These are phyloP conservation scores for Candida arabinofermentans DNA, from an alignment of 805 yeast genomes.

Conservation along the genomic window DNA sequence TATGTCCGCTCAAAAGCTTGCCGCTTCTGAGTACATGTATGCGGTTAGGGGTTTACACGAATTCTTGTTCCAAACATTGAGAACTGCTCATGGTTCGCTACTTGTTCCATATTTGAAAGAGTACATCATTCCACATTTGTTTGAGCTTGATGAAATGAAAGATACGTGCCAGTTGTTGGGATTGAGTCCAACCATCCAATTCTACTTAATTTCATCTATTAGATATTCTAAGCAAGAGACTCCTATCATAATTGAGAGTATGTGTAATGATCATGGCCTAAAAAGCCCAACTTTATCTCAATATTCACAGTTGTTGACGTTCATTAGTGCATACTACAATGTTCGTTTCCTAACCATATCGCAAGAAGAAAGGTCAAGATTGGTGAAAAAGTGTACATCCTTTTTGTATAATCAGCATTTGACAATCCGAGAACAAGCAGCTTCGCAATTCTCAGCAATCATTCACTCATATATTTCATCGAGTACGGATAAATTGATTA, in stretches of 20 bases:
- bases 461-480: slow-evolving; percentile 59
- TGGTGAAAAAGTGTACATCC: slow-evolving; percentile 49
- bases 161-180: slow-evolving; percentile 76
- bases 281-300: slow-evolving; percentile 53
- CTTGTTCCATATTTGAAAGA: slow-evolving; percentile 48
- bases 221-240: slow-evolving; percentile 41
- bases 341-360: slow-evolving; percentile 58
- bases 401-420: slow-evolving; percentile 60
- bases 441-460: slow-evolving; percentile 73
- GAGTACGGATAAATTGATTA: slow-evolving; percentile 40
- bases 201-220: slow-evolving; percentile 43
- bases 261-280: slow-evolving; percentile 37
- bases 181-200: slow-evolving; percentile 48
- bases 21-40: slow-evolving; percentile 58
- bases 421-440: slow-evolving; percentile 72
- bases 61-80: slow-evolving; percentile 53
- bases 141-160: slow-evolving; percentile 59
- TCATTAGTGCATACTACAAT: slow-evolving; percentile 67
- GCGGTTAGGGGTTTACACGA: slow-evolving; percentile 60
- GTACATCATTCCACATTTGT: slow-evolving; percentile 64
- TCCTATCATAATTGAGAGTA: slow-evolving; percentile 38
- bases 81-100: slow-evolving; percentile 49
- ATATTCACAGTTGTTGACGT: slow-evolving; percentile 58
- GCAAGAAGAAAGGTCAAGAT: slow-evolving; percentile 39
- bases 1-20: slow-evolving; percentile 49